These are phyloP conservation scores for Xylaria sp. DNA, from an alignment of 2,329 filamentous ascomycete genomes.

Conservation along the genomic window DNA sequence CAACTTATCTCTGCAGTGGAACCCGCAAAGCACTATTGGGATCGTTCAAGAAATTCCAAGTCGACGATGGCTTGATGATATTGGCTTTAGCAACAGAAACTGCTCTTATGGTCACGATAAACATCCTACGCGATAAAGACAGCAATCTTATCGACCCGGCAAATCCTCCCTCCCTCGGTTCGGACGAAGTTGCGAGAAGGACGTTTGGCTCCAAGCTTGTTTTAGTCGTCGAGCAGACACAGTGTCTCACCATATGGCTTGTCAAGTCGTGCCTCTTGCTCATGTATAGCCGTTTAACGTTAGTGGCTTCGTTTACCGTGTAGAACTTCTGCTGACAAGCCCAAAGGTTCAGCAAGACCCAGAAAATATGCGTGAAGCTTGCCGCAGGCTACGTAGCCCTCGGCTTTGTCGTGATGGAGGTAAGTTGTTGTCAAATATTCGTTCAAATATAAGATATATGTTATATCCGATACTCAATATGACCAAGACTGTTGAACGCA, in stretches of 20 bases:
- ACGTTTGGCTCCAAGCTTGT: constrained; percentile 69
- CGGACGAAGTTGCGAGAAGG: constrained; percentile 54
- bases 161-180: constrained; percentile 57
- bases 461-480: not conserved
- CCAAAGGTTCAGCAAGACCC: constrained; percentile 56
- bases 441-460: not conserved
- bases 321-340: not conserved
- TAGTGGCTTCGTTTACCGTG: constrained; percentile 36
- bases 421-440: constrained; percentile 28
- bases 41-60: constrained; percentile 60
- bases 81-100: constrained; percentile 63
- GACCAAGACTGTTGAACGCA: not conserved
- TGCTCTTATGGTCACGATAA: constrained; percentile 63
- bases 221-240: constrained; percentile 69
- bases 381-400: constrained; percentile 58
- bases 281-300: constrained; percentile 66
- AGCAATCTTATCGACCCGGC: constrained; percentile 67
- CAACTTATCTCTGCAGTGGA: constrained; percentile 40
- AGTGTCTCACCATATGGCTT: constrained; percentile 66
- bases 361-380: constrained; percentile 59
- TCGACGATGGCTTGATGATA: constrained; percentile 66
- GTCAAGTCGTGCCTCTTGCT: constrained; percentile 67
- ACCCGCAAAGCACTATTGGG: constrained; percentile 55
- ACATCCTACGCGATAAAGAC: constrained; percentile 64
- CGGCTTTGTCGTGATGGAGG: constrained; percentile 62